phyloP scores from a whole-genome alignment of 2,329 filamentous ascomycete species.

The Aureobasidium sp. region DNA sequence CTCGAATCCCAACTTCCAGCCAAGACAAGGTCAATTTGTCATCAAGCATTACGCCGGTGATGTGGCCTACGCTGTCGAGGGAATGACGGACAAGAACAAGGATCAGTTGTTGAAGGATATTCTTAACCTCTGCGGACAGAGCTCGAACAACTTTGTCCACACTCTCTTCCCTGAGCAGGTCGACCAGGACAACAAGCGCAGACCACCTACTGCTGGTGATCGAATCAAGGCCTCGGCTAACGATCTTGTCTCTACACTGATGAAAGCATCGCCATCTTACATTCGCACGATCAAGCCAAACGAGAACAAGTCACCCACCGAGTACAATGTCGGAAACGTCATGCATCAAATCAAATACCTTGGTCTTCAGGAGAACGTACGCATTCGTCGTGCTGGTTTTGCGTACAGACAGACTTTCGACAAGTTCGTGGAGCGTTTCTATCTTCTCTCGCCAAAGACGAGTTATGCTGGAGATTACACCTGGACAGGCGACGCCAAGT shows the following conservation, averaged over 20 bases:
- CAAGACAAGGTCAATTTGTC: slow-evolving; percentile 91
- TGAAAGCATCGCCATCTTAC: slow-evolving; percentile 96
- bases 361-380: slow-evolving; percentile 97
- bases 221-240: slow-evolving; percentile 95
- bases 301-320: slow-evolving; percentile 91
- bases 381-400: slow-evolving; percentile 92
- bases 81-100: slow-evolving; percentile 99
- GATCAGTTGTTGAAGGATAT: slow-evolving; percentile 93
- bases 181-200: slow-evolving; percentile 89
- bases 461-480: slow-evolving; percentile 97
- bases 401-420: slow-evolving; percentile 96
- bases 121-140: slow-evolving; percentile 76
- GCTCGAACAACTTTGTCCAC: slow-evolving; percentile 79
- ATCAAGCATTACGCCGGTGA: slow-evolving; percentile 99
- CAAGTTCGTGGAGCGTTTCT: slow-evolving; percentile 97
- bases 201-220: slow-evolving; percentile 90
- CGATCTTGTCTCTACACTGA: slow-evolving; percentile 85
- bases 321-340: slow-evolving; percentile 88
- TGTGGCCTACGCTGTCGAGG: slow-evolving; percentile 86
- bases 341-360: slow-evolving; percentile 98
- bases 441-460: slow-evolving; percentile 85
- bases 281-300: slow-evolving; percentile 99
- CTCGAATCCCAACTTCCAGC: slow-evolving; percentile 79
- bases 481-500: slow-evolving; percentile 82
- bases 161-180: slow-evolving; percentile 86